These are phyloP conservation scores for Microbotryum intermedium DNA, from an alignment of 1,284 basidiomycete genomes.

Conservation along the genomic window DNA sequence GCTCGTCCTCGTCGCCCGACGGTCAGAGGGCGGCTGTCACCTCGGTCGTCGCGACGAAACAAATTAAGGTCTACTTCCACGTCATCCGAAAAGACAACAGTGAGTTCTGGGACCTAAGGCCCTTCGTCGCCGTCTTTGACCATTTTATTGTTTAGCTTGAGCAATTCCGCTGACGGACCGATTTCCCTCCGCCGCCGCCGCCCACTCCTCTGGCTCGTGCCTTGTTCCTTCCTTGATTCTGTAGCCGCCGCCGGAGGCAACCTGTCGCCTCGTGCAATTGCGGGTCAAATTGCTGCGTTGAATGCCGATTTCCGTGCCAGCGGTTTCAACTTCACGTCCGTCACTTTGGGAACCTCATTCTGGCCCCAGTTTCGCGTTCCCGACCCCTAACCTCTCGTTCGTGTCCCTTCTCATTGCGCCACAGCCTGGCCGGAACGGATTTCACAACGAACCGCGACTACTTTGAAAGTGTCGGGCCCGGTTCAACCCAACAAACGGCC, in stretches of 20 bases:
- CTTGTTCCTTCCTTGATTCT: too few relatives aligned
- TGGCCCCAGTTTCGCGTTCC: too few relatives aligned
- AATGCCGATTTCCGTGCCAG: background rate
- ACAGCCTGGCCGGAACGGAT: too few relatives aligned
- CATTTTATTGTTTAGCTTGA: background rate
- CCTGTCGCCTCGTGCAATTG: background rate
- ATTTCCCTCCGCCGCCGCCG: too few relatives aligned
- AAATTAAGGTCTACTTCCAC: constrained; percentile 45
- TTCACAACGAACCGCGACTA: too few relatives aligned
- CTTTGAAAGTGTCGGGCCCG: too few relatives aligned
- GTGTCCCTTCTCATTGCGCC: too few relatives aligned
- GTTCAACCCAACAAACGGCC: background rate
- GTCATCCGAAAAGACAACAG: constrained; percentile 45
- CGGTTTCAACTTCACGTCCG: background rate
- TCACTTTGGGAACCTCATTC: too few relatives aligned
- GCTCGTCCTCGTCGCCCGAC: too few relatives aligned
- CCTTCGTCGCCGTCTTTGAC: background rate
- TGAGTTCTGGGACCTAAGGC: constrained; percentile 32
- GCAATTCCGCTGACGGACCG: background rate
- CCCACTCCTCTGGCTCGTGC: too few relatives aligned
- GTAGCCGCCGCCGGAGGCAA: background rate
- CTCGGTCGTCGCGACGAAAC: background rate
- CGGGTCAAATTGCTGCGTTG: background rate
- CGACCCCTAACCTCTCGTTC: too few relatives aligned
- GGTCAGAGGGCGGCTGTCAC: too few relatives aligned